Percentiles rank a stretch among this genome's conserved stretches.
Evolutionary conservation across 768 basidiomycete genomes (phyloP).

Genomic region (Suillus ampliporus): DNA sequence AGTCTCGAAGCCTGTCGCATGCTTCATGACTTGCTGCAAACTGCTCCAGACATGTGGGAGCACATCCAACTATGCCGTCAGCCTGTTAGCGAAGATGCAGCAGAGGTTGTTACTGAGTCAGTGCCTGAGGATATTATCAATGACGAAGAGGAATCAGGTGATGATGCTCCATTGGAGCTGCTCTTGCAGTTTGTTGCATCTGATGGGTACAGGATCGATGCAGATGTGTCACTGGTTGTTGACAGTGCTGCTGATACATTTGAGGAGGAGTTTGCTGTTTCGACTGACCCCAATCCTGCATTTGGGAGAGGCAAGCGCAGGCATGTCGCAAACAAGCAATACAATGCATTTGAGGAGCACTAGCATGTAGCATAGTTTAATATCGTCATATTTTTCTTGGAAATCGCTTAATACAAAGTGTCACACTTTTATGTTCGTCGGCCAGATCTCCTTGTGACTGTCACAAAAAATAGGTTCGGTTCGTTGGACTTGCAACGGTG

Average conservation of each 20-base stretch:
- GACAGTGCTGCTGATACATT: not conserved
- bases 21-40: not conserved
- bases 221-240: not conserved
- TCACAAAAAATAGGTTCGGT: no score
- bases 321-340: not conserved
- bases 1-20: not conserved
- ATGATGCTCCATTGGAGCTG: not conserved
- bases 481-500: no score
- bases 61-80: no score
- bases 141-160: not conserved
- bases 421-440: no score
- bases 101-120: no score
- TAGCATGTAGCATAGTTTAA: not conserved
- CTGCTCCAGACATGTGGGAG: constrained; percentile 4
- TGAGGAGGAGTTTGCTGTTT: no score
- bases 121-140: not conserved
- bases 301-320: not conserved
- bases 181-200: constrained; percentile 2
- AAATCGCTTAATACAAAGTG: no score
- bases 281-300: no score
- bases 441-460: no score
- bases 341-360: not conserved
- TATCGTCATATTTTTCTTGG: no score
- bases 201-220: constrained; percentile 5
- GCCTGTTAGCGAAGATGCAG: no score